Base-by-base conservation (phyloP, 2,329 filamentous ascomycete genomes). In the Leptographium flavum region DNA sequence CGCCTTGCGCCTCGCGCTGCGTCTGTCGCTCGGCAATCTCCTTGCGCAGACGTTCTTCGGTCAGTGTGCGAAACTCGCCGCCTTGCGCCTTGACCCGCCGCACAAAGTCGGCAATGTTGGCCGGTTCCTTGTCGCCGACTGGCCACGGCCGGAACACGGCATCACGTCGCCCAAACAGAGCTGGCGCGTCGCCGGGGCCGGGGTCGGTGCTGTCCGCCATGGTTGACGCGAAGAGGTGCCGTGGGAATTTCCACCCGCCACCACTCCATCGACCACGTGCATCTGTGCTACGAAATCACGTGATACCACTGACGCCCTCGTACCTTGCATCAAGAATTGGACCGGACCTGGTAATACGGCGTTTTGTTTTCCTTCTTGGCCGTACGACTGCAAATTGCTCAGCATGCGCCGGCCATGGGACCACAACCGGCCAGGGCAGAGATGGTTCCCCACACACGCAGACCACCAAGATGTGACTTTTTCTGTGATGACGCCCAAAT, bases 61-160 rank as follows among this genome's bases (percentile, higher is more conserved):
- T 85, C 51, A 96, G 70, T 54, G 80, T 71, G 48, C 86, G 81
- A 58, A 96, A 93, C 22, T 86, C 84, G 14, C 85, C 86, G 49
- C 83, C 80, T 56, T 93, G 80, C 37, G 68, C 63, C 53, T 87
- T 83, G 56, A 94, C 81, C 53, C 88, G 86, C 47, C 73, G 67
- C 53, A 95, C 87, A 53, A 90, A 81, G 39, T 82, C 74, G 46
- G 74, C 69, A n/a, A 95, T 69, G 39, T 70, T 73, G 57, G 74
- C 75, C 28, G 73, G 70, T 56, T 67, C 69, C 56, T 66, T 74
- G 63, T 67, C 72, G 55, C 64, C 69, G 51, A 70, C 65, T 15
- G 80, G 76, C 68, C 72, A 76, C 36, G 82, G 75, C 47, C 76
- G 74, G 47, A 88, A 46, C 17, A 53, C 50, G 7, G 48, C 46